A percentile compares a stretch with the other conserved stretches of the same genome.
Conservation (phyloP, 1,139 yeast genomes). For the Debaryomycetaceae sp. region DNA sequence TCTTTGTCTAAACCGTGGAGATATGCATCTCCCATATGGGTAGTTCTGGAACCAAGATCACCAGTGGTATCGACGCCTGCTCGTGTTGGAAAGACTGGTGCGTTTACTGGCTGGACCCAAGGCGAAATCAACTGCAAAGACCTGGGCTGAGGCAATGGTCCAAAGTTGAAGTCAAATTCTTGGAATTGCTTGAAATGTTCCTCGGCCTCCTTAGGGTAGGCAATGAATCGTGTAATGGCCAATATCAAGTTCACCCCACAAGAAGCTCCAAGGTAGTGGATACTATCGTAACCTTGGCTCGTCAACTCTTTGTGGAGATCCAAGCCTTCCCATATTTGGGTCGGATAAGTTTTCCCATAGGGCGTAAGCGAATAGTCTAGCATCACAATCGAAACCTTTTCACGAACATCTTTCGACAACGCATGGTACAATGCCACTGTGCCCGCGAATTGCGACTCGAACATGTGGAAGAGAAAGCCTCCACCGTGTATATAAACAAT, state of each 20-base stretch:
- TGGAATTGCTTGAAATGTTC: slow-evolving; percentile 16
- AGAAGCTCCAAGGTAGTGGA: slow-evolving; percentile 44
- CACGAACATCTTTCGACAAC: slow-evolving; percentile 16
- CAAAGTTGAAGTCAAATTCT: slow-evolving; percentile 15
- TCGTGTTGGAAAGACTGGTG: slow-evolving; percentile 15
- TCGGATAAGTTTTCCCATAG: slow-evolving; percentile 29
- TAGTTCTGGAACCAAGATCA: slow-evolving; percentile 29
- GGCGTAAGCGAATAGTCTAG: slow-evolving; percentile 41
- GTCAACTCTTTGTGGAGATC: slow-evolving; percentile 25
- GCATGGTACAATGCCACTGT: slow-evolving; percentile 22
- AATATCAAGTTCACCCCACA: slow-evolving; percentile 44
- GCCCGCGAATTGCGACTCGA: slow-evolving; percentile 26
- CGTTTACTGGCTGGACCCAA: slow-evolving; percentile 35
- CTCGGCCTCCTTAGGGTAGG: slow-evolving; percentile 29
- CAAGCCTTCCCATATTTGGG: slow-evolving; percentile 36
- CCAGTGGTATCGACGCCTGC: slow-evolving; percentile 24
- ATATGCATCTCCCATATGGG: slow-evolving; percentile 28
- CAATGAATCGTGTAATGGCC: slow-evolving; percentile 28
- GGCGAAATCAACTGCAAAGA: slow-evolving; percentile 39
- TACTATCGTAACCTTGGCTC: slow-evolving; percentile 24
- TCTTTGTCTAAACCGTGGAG: slow-evolving; percentile 18
- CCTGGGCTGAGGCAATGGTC: slow-evolving; percentile 23
- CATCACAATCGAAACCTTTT: slow-evolving; percentile 23
- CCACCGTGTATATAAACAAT: slow-evolving; percentile 39
- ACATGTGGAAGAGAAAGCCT: slow-evolving; percentile 32